These are phyloP conservation scores for Sanghuangporus sanghuang DNA, from an alignment of 1,284 basidiomycete genomes.

Conservation along the genomic window DNA sequence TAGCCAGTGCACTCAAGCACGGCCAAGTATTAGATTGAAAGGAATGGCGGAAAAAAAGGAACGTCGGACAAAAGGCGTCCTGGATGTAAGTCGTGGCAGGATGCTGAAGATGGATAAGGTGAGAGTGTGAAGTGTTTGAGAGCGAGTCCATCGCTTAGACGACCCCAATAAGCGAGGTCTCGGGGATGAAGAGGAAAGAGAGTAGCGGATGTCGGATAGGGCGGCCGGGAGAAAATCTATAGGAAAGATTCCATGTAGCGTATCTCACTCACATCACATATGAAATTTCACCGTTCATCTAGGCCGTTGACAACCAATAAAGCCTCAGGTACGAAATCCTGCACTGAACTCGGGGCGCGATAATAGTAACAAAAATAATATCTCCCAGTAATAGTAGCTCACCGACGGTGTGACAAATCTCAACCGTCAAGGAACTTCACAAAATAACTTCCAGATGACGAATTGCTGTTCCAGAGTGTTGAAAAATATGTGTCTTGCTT, in stretches of 20 bases:
- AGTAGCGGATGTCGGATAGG: not conserved
- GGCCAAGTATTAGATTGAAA: not conserved
- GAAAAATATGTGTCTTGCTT: not conserved
- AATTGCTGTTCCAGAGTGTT: not conserved
- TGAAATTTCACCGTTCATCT: not conserved
- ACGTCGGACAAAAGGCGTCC: conserved; percentile 2
- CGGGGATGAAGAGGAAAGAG: conserved; percentile 4
- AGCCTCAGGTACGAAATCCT: not conserved
- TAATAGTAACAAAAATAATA: not conserved
- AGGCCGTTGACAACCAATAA: not conserved
- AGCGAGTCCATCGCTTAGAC: conserved; percentile 5
- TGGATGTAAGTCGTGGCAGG: not conserved
- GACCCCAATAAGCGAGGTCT: not conserved
- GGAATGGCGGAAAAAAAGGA: conserved; percentile 4
- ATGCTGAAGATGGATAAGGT: not conserved
- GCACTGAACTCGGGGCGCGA: not conserved
- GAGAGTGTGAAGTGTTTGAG: not conserved
- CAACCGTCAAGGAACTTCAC: not conserved
- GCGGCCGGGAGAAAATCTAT: not conserved
- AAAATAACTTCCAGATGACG: not conserved
- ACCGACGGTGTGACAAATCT: not conserved
- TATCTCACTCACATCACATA: not conserved
- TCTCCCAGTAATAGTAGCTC: not conserved
- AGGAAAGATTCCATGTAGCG: not conserved
- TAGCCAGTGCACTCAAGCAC: conserved; percentile 11